Percentiles rank a stretch among this genome's conserved stretches.
These are phyloP conservation scores for Sechiopsis laciniata DNA, from an alignment of 306 rosid species.

Conservation along the genomic window DNA sequence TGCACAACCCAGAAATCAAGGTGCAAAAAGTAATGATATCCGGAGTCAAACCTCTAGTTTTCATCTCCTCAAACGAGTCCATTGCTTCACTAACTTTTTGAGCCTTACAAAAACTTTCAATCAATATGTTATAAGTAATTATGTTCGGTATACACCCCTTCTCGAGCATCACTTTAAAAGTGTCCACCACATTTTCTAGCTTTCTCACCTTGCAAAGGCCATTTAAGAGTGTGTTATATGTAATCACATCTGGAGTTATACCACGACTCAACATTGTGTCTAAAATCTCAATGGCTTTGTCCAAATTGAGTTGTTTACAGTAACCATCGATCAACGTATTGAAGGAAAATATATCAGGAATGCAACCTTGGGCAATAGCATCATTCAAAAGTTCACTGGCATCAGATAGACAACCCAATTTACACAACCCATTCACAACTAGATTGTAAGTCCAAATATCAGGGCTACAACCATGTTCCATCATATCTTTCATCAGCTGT, in stretches of 20 bases:
- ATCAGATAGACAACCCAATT: constrained; percentile 75
- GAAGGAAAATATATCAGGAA: constrained; percentile 77
- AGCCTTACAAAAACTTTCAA: constrained; percentile 79
- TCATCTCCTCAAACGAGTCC: constrained; percentile 55
- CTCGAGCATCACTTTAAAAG: constrained; percentile 58
- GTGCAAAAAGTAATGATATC: constrained; percentile 68
- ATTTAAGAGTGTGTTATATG: constrained; percentile 69
- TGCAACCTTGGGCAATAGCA: constrained; percentile 64
- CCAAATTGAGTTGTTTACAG: constrained; percentile 64
- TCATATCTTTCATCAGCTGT: constrained; percentile 74
- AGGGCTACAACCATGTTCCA: constrained; percentile 56
- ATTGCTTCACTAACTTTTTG: constrained; percentile 55
- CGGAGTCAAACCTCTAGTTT: constrained; percentile 48
- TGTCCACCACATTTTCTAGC: constrained; percentile 54
- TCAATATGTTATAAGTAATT: constrained; percentile 58
- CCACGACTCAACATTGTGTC: constrained; percentile 72
- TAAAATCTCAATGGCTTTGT: constrained; percentile 50
- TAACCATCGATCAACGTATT: constrained; percentile 84
- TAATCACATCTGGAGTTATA: constrained; percentile 80
- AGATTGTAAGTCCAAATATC: constrained; percentile 72
- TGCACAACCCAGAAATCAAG: constrained; percentile 56
- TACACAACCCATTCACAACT: constrained; percentile 78
- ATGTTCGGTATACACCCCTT: constrained; percentile 63
- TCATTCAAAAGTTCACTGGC: constrained; percentile 59
- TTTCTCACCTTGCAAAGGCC: constrained; percentile 83